Base-by-base conservation (phyloP, 1,139 yeast species). In the Hansenula lynferdii region DNA sequence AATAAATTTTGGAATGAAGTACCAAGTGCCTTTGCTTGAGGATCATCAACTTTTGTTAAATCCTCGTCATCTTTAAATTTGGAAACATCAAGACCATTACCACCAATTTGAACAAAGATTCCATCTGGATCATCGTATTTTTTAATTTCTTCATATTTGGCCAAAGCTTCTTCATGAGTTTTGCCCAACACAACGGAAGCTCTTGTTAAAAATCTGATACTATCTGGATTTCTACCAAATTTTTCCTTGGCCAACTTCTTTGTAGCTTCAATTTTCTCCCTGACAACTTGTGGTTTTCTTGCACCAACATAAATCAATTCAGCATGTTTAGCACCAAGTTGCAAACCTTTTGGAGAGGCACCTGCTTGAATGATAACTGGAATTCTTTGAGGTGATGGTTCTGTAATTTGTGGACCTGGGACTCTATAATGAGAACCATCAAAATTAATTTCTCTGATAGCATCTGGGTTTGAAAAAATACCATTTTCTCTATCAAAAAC, bases 351-450 rank as follows among this genome's bases (percentile, higher is more conserved):
- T 30, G 62, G 56, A 1, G 74, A 69, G 9, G 74, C 61, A 18
- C 76, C 76, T 2, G 76, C 76, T 50, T 70, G 75, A 31, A 70
- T 59, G 27, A 70, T 56, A 11, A 69, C 62, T 2, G 74, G 74
- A 9, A 69, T 49, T 51, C 72, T 61, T 40, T 67, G 72, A 10
- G 67, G 66, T 8, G 70, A 60, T 14, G 73, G 74, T 31, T 62
- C 64, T 8, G 69, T 57, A 31, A 68, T 62, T 39, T 50, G 57
- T 5, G 72, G 72, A 1, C 72, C 73, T 8, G 70, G 70, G 8
- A 67, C 69, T 9, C 47, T 61, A 46, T 56, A 67, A 43, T 56
- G 57, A 35, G 60, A 57, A 7, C 72, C 72, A 28, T 58, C 60
- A 41, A 58, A 63, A 39, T 66, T 56, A 28, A 66, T 65, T 39